These are phyloP conservation scores for Rhizopogon roseolus DNA, from an alignment of 768 basidiomycete genomes.

Conservation along the genomic window DNA sequence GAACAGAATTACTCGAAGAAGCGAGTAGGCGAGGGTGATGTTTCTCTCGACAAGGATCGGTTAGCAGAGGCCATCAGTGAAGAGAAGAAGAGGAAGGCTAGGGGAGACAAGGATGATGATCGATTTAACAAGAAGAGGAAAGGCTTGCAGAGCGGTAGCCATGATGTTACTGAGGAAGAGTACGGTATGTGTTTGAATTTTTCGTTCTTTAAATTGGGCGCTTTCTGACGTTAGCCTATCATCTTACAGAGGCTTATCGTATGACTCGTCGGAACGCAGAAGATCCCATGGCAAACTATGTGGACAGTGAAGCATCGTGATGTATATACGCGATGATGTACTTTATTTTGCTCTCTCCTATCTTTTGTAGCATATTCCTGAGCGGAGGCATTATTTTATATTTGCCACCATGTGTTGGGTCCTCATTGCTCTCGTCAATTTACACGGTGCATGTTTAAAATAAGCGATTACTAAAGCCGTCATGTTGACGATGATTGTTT, in stretches of 20 bases:
- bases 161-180: conserved; percentile 88
- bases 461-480: conserved; percentile 13
- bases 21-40: conserved; percentile 75
- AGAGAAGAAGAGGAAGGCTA: conserved; percentile 73
- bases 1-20: conserved; percentile 78
- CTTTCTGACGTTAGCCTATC: conserved; percentile 5
- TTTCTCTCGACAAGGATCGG: conserved; percentile 68
- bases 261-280: conserved; percentile 66
- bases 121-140: conserved; percentile 59
- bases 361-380: conserved; percentile 1
- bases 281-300: conserved; percentile 93
- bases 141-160: conserved; percentile 42
- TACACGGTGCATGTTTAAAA: conserved; percentile 14
- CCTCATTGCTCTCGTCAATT: conserved; percentile 7
- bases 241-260: conserved; percentile 79
- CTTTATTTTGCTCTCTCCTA: background rate
- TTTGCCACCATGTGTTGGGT: conserved; percentile 2
- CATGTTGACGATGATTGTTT: conserved; percentile 5
- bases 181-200: conserved; percentile 47
- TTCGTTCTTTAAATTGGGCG: background rate
- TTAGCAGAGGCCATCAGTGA: conserved; percentile 69
- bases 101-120: conserved; percentile 51
- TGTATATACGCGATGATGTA: conserved; percentile 7
- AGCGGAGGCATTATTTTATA: background rate
- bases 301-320: conserved; percentile 45